Percentiles rank a stretch among this genome's conserved stretches.
Evolutionary conservation across 805 yeast genomes (phyloP).

Genomic region (Ogataea glucozyma): DNA sequence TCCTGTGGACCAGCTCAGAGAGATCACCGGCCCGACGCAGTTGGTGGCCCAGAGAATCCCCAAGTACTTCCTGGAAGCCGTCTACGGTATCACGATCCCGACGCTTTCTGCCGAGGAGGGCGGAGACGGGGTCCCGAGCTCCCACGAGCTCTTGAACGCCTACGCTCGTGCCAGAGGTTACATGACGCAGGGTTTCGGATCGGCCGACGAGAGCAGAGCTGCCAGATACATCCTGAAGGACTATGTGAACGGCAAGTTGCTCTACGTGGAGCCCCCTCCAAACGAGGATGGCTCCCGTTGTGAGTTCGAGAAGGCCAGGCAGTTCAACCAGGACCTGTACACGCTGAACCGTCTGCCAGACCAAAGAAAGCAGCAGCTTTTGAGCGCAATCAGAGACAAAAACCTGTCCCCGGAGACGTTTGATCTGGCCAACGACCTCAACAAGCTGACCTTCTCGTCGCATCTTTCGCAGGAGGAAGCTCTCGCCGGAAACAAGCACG

Average conservation of each 20-base stretch:
- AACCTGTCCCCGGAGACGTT: slow-evolving; percentile 52
- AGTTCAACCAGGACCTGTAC: slow-evolving; percentile 77
- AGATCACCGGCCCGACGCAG: slow-evolving; percentile 83
- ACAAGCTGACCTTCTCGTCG: slow-evolving; percentile 73
- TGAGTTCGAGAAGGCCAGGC: slow-evolving; percentile 51
- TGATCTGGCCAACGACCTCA: slow-evolving; percentile 68
- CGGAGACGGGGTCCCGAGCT: slow-evolving; percentile 85
- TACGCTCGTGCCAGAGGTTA: slow-evolving; percentile 97
- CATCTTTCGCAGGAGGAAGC: slow-evolving; percentile 59
- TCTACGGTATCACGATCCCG: slow-evolving; percentile 88
- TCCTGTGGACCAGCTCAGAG: slow-evolving; percentile 96
- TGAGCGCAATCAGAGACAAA: slow-evolving; percentile 60
- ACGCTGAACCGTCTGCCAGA: slow-evolving; percentile 66
- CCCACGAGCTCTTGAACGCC: slow-evolving; percentile 84
- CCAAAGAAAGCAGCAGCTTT: slow-evolving; percentile 69
- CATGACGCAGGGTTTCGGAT: slow-evolving; percentile 96
- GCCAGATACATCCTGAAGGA: slow-evolving; percentile 90
- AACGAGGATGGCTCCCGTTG: slow-evolving; percentile 55
- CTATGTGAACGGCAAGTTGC: slow-evolving; percentile 87
- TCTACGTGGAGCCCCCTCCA: slow-evolving; percentile 90
- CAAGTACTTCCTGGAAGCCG: slow-evolving; percentile 81
- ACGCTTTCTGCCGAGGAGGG: slow-evolving; percentile 79
- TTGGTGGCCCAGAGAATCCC: slow-evolving; percentile 88
- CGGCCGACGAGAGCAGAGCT: slow-evolving; percentile 95
- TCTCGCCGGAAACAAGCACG: slow-evolving; percentile 41